phyloP scores from a whole-genome alignment of 306 rosid genomes.

The Sicyos baderoa region DNA sequence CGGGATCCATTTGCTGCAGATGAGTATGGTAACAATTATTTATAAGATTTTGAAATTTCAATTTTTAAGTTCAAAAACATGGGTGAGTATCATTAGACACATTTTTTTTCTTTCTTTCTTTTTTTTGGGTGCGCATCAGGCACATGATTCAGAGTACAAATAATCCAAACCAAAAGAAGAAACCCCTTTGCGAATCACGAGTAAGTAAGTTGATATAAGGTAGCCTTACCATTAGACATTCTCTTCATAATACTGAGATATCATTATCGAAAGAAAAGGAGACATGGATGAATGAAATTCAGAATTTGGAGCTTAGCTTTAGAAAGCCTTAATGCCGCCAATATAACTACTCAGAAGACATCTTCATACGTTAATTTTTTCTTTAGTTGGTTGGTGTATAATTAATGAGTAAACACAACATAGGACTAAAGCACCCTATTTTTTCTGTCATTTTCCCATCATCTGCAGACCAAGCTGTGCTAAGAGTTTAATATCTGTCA shows the following conservation, averaged over 20 bases:
- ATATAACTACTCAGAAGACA: neutral
- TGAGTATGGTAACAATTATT: conserved; percentile 18
- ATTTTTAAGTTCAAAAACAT: neutral
- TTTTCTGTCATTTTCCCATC: neutral
- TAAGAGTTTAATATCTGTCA: neutral
- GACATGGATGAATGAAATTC: neutral
- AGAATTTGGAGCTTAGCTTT: neutral
- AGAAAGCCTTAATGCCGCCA: neutral
- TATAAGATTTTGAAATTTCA: conserved; percentile 2
- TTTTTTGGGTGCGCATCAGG: neutral
- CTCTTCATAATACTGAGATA: neutral
- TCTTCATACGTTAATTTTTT: neutral
- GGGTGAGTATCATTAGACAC: neutral
- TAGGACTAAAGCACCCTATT: neutral
- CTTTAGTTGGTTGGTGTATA: neutral
- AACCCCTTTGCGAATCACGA: neutral
- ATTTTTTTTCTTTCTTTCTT: no score
- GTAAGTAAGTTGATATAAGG: neutral
- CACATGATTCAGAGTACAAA: neutral
- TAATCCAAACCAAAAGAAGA: neutral
- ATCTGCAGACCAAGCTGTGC: neutral
- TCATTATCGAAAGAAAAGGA: neutral
- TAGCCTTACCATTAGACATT: neutral
- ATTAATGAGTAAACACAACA: neutral
- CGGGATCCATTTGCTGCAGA: conserved; percentile 89